Evolutionary conservation across 257 asterid species (phyloP).

Genomic region (Nicotiana knightiana): DNA sequence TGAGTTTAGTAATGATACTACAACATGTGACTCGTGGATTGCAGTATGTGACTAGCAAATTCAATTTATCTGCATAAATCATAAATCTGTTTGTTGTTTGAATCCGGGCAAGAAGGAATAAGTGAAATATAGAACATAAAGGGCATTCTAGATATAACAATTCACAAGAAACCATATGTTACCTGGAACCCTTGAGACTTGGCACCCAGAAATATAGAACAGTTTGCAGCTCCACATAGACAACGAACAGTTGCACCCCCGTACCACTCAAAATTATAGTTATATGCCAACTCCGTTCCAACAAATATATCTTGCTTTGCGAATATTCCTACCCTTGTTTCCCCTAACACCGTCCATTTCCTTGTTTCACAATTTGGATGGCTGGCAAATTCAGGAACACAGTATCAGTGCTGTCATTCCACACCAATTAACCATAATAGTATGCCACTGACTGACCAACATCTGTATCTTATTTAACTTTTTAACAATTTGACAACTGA

Average conservation of each 20-base stretch:
- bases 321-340: constrained; percentile 86
- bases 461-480: background rate
- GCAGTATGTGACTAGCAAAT: background rate
- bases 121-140: background rate
- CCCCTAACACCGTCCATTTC: constrained; percentile 93
- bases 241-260: constrained; percentile 93
- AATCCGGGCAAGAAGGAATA: background rate
- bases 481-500: background rate
- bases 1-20: background rate
- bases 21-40: background rate
- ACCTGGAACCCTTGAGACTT: constrained; percentile 98
- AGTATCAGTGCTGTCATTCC: background rate
- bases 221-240: constrained; percentile 84
- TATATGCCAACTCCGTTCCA: constrained; percentile 74
- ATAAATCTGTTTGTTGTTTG: background rate
- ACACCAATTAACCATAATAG: background rate
- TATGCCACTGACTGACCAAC: background rate
- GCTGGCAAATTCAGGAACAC: constrained; percentile 37
- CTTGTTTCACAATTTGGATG: constrained; percentile 94
- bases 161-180: constrained; percentile 4
- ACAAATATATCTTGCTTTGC: constrained; percentile 57
- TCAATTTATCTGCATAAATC: background rate
- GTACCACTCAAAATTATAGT: constrained; percentile 92
- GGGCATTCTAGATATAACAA: background rate
- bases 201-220: constrained; percentile 91